Evolutionary conservation across 257 asterid species (phyloP), one percentile per base, ranked within the genome.

Genomic region (Phtheirospermum japonicum): DNA sequence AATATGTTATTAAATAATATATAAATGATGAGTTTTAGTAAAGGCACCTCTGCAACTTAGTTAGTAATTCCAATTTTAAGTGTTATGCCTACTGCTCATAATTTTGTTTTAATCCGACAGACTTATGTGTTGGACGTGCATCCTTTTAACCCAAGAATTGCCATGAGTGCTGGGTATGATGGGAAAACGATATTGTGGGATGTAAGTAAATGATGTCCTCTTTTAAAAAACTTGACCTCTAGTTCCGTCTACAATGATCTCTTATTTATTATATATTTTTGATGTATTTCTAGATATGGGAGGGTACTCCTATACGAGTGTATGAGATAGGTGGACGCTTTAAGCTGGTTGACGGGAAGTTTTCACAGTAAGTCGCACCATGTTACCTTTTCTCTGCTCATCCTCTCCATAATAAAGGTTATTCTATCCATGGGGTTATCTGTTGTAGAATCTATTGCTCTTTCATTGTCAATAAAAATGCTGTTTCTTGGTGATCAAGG

Each of bases 121-220:
- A 87, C 99, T 42, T 93, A 93, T 78, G 99, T 93, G 61, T 67
- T 93, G 87, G 99, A 93, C 55, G 95, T 93, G 76, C 97, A 93
- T 85, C 99, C 99, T 68, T 93, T 93, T 68, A 87, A 89, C 75
- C 99, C 99, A 61, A 80, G 99, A 76, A 85, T 93, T 65, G 99
- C 99, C 28, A 86, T 93, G 99, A 93, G 97, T 70, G 97, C 99
- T 76, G 99, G 99, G 65, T 93, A 93, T 77, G 99, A 93, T 79
- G 99, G 99, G 75, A 87, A 89, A 76, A 83, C 99, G 59, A 89
- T 93, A 74, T 61, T 93, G 69, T 93, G 99, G 99, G 99, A 93
- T 79, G 99, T 93, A 76, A 87, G 98, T 83, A 64, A 32, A 9
- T 66, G 26, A 61, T 46, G 46, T 66, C 65, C 67, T 65, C 73